A percentile compares a stretch with the other conserved stretches of the same genome.
phyloP scores from a whole-genome alignment of 257 asterid genomes.

The Jasminum sambac region DNA sequence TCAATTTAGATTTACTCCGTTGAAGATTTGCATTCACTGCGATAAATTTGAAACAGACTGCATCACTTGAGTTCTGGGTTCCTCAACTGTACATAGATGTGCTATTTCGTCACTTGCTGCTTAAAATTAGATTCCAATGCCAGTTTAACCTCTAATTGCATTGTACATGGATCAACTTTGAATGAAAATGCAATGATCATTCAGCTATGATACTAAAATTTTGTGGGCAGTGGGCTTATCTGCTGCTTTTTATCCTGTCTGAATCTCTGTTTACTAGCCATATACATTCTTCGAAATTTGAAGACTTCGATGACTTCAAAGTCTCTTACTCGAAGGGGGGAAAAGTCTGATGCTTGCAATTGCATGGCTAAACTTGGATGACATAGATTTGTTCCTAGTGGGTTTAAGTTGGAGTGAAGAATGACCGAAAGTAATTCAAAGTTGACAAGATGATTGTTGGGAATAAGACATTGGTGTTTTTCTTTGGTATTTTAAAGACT shows the following conservation, averaged over 20 bases:
- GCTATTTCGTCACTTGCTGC: neutral
- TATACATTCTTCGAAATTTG: neutral
- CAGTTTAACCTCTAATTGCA: slow-evolving; percentile 3
- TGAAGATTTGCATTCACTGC: neutral
- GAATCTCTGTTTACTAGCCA: neutral
- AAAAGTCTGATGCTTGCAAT: neutral
- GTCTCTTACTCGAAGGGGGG: neutral
- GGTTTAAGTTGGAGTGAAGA: neutral
- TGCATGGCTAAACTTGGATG: neutral
- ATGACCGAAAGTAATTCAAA: neutral
- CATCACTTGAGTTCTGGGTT: neutral
- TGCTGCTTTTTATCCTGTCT: neutral
- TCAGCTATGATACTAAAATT: neutral
- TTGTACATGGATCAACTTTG: neutral
- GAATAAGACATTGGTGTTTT: neutral
- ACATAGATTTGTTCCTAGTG: neutral
- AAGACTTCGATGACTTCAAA: too few relatives aligned
- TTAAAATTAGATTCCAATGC: neutral
- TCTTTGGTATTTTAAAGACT: neutral
- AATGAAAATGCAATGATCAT: slow-evolving; percentile 14
- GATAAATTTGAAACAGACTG: neutral
- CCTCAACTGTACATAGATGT: neutral
- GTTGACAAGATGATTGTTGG: neutral
- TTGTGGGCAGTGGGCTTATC: neutral
- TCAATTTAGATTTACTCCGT: neutral